Evolutionary conservation across 164 flowering plant species (phyloP).

Genomic region (Piper betle): DNA sequence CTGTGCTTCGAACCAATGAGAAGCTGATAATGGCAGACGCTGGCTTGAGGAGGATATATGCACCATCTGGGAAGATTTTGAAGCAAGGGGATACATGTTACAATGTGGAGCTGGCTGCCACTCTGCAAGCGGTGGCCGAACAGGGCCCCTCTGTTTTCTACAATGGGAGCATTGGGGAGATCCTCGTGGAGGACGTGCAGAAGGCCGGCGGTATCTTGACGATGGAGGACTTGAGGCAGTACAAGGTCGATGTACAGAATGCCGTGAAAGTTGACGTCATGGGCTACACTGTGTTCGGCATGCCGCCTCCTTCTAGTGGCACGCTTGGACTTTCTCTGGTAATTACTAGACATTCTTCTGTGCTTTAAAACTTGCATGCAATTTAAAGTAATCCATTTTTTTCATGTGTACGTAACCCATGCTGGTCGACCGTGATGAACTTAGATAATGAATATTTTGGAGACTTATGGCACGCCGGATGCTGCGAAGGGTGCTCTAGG

Average conservation of each 20-base stretch:
- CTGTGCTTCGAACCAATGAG: conserved; percentile 5
- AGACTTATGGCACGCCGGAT: conserved; percentile 38
- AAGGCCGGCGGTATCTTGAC: conserved; percentile 80
- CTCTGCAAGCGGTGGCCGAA: conserved; percentile 54
- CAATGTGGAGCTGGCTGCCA: conserved; percentile 52
- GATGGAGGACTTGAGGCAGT: conserved; percentile 72
- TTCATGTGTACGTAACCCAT: too few species aligned
- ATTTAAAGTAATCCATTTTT: too few species aligned
- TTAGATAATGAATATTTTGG: conserved; percentile 66
- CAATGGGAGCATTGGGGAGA: conserved; percentile 62
- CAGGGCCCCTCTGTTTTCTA: conserved; percentile 72
- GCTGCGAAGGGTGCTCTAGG: conserved; percentile 54
- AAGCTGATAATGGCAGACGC: conserved; percentile 38
- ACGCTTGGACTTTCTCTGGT: conserved; percentile 73
- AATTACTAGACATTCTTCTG: conserved; percentile 4
- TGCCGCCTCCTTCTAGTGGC: conserved; percentile 99
- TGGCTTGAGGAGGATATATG: conserved; percentile 44
- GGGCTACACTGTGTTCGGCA: conserved; percentile 71
- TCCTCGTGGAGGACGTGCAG: conserved; percentile 58
- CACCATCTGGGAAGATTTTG: conserved; percentile 33
- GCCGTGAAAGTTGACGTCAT: conserved; percentile 45
- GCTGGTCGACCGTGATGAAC: not conserved
- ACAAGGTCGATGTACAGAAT: conserved; percentile 47
- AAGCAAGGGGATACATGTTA: conserved; percentile 60
- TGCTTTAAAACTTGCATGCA: not conserved